Evolutionary conservation across 2,329 filamentous ascomycete species (phyloP), one percentile per base, ranked within the genome.

Genomic region (Neurospora sp.): DNA sequence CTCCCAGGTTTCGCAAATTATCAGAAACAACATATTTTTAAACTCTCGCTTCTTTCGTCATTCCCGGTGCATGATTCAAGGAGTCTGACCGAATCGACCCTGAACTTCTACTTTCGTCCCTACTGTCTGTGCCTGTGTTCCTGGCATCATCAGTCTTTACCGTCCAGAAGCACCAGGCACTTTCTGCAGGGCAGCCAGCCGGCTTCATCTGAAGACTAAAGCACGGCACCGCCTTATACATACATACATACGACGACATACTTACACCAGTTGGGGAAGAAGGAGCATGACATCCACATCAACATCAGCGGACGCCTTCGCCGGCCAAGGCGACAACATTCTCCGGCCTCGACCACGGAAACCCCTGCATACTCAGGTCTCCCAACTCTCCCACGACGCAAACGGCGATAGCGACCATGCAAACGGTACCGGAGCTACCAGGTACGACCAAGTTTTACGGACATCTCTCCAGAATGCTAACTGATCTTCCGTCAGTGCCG

Each of bases 281-380:
- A 62, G 23, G 52, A 62, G 28, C 39, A 66, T 38, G 46, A 65
- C 66, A 78, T 78, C 77, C 52, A 72, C 77, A 43, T 75, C 77
- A 40, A 75, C 77, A n/a, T 75, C 76, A 66, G 74, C 76, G 68
- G 71, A 76, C 66, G 70, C 71, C 66, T 71, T 69, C 40, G 75
- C 79, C 62, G 75, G 76, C 66, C 69, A 80, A 68, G 77, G 78
- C 72, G 83, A 84, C 68, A 78, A 83, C 71, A 79, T 85, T 68
- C 75, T 85, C 69, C 83, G 84, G 6, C 83, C 85, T 17, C 81
- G 85, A 10, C 82, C 83, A 33, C 82, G 83, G 72, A 86, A 86
- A 73, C 81, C 83, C 0, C 78, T 82, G 71, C 84, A 85, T 69
- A 77, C 82, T 2, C 83, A 84, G 74, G 77, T 85, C n/a, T 79